phyloP scores from a whole-genome alignment of 2,329 filamentous ascomycete species.

The Xylariaceae sp. region DNA sequence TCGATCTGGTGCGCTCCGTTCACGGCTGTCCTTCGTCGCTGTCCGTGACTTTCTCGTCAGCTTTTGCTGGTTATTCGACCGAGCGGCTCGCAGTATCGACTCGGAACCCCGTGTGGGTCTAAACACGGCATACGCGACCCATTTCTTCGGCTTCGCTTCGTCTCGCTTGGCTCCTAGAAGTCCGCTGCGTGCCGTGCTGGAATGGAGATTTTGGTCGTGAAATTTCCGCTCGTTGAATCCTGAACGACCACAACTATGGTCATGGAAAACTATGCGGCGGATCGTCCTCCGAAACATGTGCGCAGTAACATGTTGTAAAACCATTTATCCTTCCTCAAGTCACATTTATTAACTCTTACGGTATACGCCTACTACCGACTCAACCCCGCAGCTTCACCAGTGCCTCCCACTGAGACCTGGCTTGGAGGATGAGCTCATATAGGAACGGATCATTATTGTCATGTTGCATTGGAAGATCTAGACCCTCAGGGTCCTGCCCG shows the following conservation, averaged over 20 bases:
- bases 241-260: constrained; percentile 7
- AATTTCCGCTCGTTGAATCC: no score
- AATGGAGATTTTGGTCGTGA: background rate
- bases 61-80: no score
- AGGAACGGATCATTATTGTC: background rate
- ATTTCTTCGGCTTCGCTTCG: constrained; percentile 7
- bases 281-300: constrained; percentile 13
- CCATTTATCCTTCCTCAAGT: background rate
- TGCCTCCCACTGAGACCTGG: background rate
- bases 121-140: constrained; percentile 5
- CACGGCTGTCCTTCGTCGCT: no score
- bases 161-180: constrained; percentile 7
- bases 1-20: background rate
- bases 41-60: no score
- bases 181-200: constrained; percentile 5
- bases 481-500: background rate
- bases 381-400: constrained; percentile 1
- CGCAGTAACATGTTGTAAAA: constrained; percentile 9
- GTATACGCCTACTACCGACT: background rate
- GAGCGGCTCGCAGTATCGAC: background rate
- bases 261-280: constrained; percentile 13
- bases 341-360: no score
- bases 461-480: constrained; percentile 1
- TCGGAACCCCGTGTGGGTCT: constrained; percentile 7
- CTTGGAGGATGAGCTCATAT: background rate